phyloP scores from a whole-genome alignment of 441 rosid genomes.

The Adansonia rubrostipa region DNA sequence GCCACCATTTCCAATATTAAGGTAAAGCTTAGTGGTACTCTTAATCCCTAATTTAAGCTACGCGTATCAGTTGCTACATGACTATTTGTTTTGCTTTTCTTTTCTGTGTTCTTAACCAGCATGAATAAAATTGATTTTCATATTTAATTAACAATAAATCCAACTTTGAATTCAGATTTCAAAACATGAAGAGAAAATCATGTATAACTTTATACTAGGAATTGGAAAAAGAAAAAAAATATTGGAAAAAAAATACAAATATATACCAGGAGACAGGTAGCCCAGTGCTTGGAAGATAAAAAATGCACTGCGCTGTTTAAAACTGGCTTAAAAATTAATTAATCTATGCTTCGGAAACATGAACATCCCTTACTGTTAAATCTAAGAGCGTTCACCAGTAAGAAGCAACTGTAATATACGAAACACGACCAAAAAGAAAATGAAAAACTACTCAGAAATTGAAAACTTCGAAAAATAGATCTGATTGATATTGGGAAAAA shows the following conservation, averaged over 20 bases:
- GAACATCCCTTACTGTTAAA: slow-evolving; percentile 54
- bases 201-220: not conserved
- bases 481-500: not conserved
- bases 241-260: not conserved
- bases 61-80: no score
- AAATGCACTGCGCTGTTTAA: slow-evolving; percentile 61
- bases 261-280: slow-evolving; percentile 91
- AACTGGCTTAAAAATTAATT: slow-evolving; percentile 49
- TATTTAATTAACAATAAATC: not conserved
- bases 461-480: not conserved
- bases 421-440: not conserved
- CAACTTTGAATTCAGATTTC: not conserved
- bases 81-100: no score
- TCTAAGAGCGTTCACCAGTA: slow-evolving; percentile 66
- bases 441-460: not conserved
- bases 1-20: no score
- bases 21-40: no score
- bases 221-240: not conserved
- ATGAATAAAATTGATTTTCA: not conserved
- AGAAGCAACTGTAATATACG: slow-evolving; percentile 48
- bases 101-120: no score
- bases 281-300: slow-evolving; percentile 40
- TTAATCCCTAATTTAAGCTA: no score
- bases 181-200: not conserved
- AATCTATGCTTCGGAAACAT: slow-evolving; percentile 77